Conservation (phyloP, 2,329 filamentous ascomycete species). For the Scortechinia acanthostroma region DNA sequence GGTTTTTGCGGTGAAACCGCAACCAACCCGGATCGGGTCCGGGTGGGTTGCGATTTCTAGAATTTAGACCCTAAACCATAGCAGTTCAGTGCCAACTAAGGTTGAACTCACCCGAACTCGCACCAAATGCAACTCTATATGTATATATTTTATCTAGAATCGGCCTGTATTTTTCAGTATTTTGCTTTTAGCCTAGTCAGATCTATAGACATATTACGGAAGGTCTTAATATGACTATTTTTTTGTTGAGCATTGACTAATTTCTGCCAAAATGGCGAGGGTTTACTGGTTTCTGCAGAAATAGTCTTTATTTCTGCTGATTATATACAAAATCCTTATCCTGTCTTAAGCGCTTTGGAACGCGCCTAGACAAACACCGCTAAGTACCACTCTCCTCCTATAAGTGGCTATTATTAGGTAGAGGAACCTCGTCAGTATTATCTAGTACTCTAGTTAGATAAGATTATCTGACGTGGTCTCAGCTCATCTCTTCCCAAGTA, state of each 20-base stretch:
- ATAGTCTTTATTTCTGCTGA: too few relatives aligned
- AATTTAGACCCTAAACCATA: too few relatives aligned
- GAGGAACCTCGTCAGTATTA: neutral
- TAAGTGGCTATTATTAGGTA: neutral
- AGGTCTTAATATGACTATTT: neutral
- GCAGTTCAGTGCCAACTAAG: too few relatives aligned
- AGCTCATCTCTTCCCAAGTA: neutral
- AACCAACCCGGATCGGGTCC: too few relatives aligned
- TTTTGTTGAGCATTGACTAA: too few relatives aligned
- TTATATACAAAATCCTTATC: constrained; percentile 1
- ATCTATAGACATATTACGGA: neutral
- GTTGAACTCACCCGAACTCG: too few relatives aligned
- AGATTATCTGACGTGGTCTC: neutral
- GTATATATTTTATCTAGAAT: neutral
- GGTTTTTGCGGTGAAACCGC: too few relatives aligned
- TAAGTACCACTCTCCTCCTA: neutral
- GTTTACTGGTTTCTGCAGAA: too few relatives aligned
- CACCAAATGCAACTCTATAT: too few relatives aligned
- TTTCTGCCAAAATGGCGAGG: too few relatives aligned
- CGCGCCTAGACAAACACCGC: neutral
- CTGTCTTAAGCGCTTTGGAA: constrained; percentile 1
- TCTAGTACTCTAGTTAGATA: neutral
- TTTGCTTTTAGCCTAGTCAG: neutral
- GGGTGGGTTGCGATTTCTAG: too few relatives aligned
- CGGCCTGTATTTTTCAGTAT: neutral